phyloP scores from a whole-genome alignment of 2,329 filamentous ascomycete species.

The Teratosphaeriaceae sp. region DNA sequence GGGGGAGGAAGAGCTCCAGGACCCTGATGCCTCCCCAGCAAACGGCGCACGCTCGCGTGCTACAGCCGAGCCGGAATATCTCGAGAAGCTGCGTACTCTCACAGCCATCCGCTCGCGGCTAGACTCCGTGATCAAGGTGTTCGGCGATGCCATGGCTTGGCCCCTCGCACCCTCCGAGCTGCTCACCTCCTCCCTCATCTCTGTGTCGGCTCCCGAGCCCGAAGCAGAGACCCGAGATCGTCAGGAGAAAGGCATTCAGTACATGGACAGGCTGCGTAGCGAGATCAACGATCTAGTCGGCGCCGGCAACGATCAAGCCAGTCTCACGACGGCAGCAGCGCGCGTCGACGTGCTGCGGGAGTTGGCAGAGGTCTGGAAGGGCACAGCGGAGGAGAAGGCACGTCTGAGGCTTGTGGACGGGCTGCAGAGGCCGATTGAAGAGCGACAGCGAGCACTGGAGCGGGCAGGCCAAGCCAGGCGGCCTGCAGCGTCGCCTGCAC shows the following conservation, averaged over 20 bases:
- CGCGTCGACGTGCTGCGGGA: constrained; percentile 72
- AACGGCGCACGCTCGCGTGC: no score
- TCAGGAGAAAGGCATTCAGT: constrained; percentile 81
- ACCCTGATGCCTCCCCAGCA: no score
- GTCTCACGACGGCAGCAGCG: constrained; percentile 65
- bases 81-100: constrained; percentile 74
- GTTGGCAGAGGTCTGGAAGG: constrained; percentile 79
- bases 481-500: constrained; percentile 14
- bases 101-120: constrained; percentile 76
- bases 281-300: constrained; percentile 66
- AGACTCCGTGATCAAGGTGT: constrained; percentile 82
- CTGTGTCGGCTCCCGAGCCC: constrained; percentile 72
- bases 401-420: constrained; percentile 73
- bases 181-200: constrained; percentile 78
- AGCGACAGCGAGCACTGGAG: constrained; percentile 48
- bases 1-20: no score
- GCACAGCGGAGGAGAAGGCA: constrained; percentile 91
- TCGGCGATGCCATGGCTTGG: constrained; percentile 95
- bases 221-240: constrained; percentile 54
- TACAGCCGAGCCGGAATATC: constrained; percentile 51
- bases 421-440: constrained; percentile 75
- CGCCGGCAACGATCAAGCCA: constrained; percentile 48
- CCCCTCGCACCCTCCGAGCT: constrained; percentile 84
- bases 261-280: constrained; percentile 61
- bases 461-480: constrained; percentile 14